A percentile compares a stretch with the other conserved stretches of the same genome.
Evolutionary conservation across 2,329 filamentous ascomycete species (phyloP).

Genomic region (Ilyonectria destructans): DNA sequence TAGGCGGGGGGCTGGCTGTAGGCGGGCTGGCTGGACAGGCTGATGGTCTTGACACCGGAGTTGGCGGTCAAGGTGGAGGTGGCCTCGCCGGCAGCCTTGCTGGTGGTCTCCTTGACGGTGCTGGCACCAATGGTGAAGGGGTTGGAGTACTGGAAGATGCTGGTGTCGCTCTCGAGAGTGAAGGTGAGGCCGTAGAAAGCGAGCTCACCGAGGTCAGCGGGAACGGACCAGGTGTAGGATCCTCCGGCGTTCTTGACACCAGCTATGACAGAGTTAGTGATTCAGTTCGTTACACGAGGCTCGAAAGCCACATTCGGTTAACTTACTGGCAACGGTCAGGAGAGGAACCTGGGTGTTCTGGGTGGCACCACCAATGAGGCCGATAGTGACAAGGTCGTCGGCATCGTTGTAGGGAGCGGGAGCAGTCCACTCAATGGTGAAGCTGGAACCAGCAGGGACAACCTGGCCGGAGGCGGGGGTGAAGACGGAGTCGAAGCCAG

Average conservation of each 20-base stretch:
- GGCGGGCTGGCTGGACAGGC: conserved; percentile 42
- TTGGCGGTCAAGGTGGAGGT: conserved; percentile 51
- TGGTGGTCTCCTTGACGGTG: conserved; percentile 39
- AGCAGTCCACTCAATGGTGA: conserved; percentile 67
- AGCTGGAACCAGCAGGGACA: conserved; percentile 65
- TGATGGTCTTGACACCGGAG: conserved; percentile 52
- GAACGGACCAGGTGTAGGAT: conserved; percentile 67
- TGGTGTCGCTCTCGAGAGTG: conserved; percentile 62
- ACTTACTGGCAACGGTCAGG: conserved; percentile 68
- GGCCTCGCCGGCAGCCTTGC: conserved; percentile 40
- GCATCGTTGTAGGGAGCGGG: conserved; percentile 55
- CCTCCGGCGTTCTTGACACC: conserved; percentile 63
- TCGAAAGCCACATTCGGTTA: neutral
- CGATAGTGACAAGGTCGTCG: conserved; percentile 65
- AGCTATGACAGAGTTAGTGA: conserved; percentile 53
- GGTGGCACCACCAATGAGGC: conserved; percentile 68
- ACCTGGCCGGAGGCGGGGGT: conserved; percentile 62
- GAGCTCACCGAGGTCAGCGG: conserved; percentile 60
- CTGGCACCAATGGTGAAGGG: conserved; percentile 69
- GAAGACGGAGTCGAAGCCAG: conserved; percentile 71
- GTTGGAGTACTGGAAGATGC: conserved; percentile 74
- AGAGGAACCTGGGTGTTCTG: conserved; percentile 61
- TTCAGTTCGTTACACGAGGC: neutral
- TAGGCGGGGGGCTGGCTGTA: conserved; percentile 37
- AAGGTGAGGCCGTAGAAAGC: conserved; percentile 73